Evolutionary conservation across 2,329 filamentous ascomycete species (phyloP).

Genomic region (Coniella lustricola): DNA sequence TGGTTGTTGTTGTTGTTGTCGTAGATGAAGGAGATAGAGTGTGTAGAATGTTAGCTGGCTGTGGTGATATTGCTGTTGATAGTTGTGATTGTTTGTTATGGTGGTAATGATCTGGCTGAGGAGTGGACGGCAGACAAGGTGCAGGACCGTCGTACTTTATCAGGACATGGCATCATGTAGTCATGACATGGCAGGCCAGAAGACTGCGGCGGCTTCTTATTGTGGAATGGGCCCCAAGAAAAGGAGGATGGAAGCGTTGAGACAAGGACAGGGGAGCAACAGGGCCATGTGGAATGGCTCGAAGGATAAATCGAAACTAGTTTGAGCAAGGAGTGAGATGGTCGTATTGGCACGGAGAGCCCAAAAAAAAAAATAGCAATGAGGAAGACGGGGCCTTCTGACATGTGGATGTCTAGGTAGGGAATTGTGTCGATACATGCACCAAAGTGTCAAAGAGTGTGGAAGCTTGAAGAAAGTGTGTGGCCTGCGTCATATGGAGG

Average conservation of each 20-base stretch:
- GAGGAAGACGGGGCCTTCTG: constrained; percentile 22
- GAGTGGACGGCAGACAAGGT: not conserved
- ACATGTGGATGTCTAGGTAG: constrained; percentile 22
- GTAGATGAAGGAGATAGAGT: no score
- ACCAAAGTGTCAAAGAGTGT: constrained; percentile 19
- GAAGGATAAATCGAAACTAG: constrained; percentile 23
- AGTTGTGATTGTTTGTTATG: not conserved
- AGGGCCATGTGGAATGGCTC: constrained; percentile 17
- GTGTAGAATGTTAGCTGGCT: not conserved
- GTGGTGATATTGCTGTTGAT: no score
- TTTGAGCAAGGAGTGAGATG: constrained; percentile 20
- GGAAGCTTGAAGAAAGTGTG: constrained; percentile 21
- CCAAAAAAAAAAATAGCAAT: constrained; percentile 23
- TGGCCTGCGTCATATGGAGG: constrained; percentile 28
- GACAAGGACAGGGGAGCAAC: constrained; percentile 18
- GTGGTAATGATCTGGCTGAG: not conserved
- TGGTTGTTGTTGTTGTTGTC: not conserved
- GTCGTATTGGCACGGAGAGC: constrained; percentile 26
- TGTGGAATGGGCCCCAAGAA: constrained; percentile 15
- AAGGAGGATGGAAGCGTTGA: constrained; percentile 16
- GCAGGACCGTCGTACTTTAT: constrained; percentile 11
- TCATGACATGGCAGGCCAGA: constrained; percentile 12
- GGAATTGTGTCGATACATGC: no score
- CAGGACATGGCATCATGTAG: constrained; percentile 15
- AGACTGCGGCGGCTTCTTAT: constrained; percentile 15